These are phyloP conservation scores for Agroathelia rolfsii DNA, from an alignment of 1,284 basidiomycete species.

Conservation along the genomic window DNA sequence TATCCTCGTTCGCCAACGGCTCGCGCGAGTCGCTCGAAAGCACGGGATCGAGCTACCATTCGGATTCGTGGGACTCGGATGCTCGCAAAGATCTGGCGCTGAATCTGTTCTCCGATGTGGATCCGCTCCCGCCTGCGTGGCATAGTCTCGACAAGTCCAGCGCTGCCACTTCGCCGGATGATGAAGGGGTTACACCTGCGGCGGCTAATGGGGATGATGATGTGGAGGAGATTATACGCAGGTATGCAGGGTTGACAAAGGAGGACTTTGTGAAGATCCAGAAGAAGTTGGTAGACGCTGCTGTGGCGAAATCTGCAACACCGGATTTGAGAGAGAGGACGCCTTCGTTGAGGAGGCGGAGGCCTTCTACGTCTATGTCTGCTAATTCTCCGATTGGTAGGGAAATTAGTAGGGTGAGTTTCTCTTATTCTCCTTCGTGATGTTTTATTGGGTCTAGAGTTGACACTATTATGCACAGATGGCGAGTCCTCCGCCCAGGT, in stretches of 20 bases:
- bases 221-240: constrained; percentile 53
- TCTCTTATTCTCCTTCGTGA: constrained; percentile 5
- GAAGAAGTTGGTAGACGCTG: constrained; percentile 55
- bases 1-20: constrained; percentile 60
- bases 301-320: constrained; percentile 42
- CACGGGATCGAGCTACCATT: constrained; percentile 74
- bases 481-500: constrained; percentile 39
- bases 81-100: constrained; percentile 41
- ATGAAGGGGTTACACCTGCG: no score
- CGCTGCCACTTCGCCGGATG: constrained; percentile 36
- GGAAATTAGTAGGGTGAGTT: constrained; percentile 41
- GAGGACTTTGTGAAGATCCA: constrained; percentile 62
- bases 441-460: constrained; percentile 5
- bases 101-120: constrained; percentile 39
- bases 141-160: constrained; percentile 47
- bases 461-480: constrained; percentile 28
- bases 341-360: constrained; percentile 51
- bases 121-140: constrained; percentile 43
- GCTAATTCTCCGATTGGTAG: constrained; percentile 51
- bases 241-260: constrained; percentile 57
- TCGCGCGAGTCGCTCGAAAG: constrained; percentile 72
- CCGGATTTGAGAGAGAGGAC: constrained; percentile 47
- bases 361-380: constrained; percentile 74
- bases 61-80: constrained; percentile 57
- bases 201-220: constrained; percentile 47